Evolutionary conservation across 2,329 filamentous ascomycete species (phyloP).

Genomic region (Stylonectria norvegica): DNA sequence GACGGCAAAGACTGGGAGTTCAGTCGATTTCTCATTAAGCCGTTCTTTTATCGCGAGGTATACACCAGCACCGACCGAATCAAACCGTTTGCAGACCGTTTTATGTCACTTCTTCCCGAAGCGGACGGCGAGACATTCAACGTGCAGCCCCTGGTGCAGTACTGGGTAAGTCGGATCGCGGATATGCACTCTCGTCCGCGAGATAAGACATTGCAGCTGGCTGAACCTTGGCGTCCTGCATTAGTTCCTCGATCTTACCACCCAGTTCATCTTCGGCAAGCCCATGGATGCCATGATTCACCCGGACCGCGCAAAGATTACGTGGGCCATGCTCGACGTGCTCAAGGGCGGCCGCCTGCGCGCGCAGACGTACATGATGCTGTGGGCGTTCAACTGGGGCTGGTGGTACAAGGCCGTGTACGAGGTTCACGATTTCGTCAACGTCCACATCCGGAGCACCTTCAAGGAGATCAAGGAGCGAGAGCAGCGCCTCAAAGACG

Average conservation of each 20-base stretch:
- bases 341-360: constrained; percentile 13
- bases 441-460: constrained; percentile 13
- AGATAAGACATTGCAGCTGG: not conserved
- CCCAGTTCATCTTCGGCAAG: constrained; percentile 16
- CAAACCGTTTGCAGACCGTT: constrained; percentile 13
- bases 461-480: constrained; percentile 14
- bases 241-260: constrained; percentile 17
- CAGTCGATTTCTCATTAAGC: constrained; percentile 18
- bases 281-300: constrained; percentile 12
- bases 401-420: constrained; percentile 16
- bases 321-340: constrained; percentile 16
- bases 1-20: constrained; percentile 20
- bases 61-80: constrained; percentile 18
- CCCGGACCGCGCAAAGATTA: constrained; percentile 12
- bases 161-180: constrained; percentile 15
- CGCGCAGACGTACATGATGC: constrained; percentile 12
- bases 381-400: constrained; percentile 19
- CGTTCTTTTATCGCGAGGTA: constrained; percentile 19
- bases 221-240: not conserved
- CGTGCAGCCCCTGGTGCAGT: constrained; percentile 14
- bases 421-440: constrained; percentile 14
- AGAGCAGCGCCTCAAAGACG: constrained; percentile 12
- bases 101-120: constrained; percentile 11
- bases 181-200: too few relatives aligned
- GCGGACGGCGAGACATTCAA: constrained; percentile 17